phyloP scores from a whole-genome alignment of 139 green algal genomes.

The Diplosphaera chodatii region DNA sequence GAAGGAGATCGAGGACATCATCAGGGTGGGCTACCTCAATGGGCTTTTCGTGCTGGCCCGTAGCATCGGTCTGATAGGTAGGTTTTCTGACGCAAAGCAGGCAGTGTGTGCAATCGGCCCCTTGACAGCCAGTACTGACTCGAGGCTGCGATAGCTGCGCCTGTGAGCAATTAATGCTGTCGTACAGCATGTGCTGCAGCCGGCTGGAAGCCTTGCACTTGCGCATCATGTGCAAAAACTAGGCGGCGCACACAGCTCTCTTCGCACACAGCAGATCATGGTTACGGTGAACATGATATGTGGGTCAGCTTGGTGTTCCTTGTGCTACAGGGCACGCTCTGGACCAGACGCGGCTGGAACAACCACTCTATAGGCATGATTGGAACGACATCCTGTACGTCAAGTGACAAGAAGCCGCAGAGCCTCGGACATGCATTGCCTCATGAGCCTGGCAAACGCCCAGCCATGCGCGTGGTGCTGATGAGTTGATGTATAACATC shows the following conservation, averaged over 20 bases:
- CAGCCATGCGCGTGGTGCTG: no score
- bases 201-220: no score
- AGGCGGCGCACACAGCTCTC: no score
- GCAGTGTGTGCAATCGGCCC: no score
- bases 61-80: slow-evolving; percentile 86
- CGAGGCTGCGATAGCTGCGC: not conserved
- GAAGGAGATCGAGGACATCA: slow-evolving; percentile 67
- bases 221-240: no score
- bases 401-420: slow-evolving; percentile 8
- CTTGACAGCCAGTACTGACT: not conserved
- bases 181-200: not conserved
- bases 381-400: slow-evolving; percentile 49
- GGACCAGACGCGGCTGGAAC: slow-evolving; percentile 89
- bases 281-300: no score
- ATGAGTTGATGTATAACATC: no score
- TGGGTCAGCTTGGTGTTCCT: no score
- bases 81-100: not conserved
- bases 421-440: no score
- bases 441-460: no score
- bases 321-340: slow-evolving; percentile 62
- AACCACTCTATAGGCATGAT: slow-evolving; percentile 86
- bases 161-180: not conserved
- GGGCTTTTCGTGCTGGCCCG: slow-evolving; percentile 90
- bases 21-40: slow-evolving; percentile 88
- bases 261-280: no score